A percentile compares a stretch with the other conserved stretches of the same genome.
Conservation (phyloP, 2,329 filamentous ascomycete species). For the Periglandula ipomoeae region DNA sequence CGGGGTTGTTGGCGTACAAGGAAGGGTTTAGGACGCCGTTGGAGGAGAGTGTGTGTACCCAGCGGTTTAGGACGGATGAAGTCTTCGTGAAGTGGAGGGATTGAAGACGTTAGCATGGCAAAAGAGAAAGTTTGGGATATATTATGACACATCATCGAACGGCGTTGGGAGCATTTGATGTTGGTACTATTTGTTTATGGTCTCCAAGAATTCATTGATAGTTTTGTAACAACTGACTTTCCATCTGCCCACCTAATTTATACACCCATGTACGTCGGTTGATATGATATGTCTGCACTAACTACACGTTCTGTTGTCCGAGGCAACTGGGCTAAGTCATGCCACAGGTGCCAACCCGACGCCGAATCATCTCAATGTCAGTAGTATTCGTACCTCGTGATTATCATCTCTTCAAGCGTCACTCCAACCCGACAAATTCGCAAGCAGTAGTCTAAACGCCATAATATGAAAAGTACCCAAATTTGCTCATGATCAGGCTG, state of each 20-base stretch:
- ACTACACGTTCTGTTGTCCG: background rate
- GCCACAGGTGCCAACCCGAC: background rate
- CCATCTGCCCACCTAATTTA: no score
- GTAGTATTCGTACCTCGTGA: background rate
- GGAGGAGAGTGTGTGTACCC: slow-evolving; percentile 76
- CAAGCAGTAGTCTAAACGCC: background rate
- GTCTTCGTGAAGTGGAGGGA: slow-evolving; percentile 74
- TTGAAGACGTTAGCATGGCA: slow-evolving; percentile 17
- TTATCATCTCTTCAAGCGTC: background rate
- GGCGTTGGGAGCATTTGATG: background rate
- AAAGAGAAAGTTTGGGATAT: background rate
- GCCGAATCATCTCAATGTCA: background rate
- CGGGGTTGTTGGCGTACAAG: slow-evolving; percentile 75
- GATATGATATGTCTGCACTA: background rate
- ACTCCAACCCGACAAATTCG: background rate
- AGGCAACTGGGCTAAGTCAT: background rate
- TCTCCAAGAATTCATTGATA: no score
- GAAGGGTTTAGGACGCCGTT: slow-evolving; percentile 71
- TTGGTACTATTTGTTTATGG: background rate
- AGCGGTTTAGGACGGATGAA: slow-evolving; percentile 75
- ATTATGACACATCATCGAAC: background rate
- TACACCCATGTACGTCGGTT: no score
- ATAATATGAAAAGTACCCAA: background rate
- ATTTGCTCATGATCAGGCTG: background rate
- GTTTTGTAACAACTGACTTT: no score